phyloP scores from a whole-genome alignment of 257 asterid species.

The Gynochthodes officinalis region DNA sequence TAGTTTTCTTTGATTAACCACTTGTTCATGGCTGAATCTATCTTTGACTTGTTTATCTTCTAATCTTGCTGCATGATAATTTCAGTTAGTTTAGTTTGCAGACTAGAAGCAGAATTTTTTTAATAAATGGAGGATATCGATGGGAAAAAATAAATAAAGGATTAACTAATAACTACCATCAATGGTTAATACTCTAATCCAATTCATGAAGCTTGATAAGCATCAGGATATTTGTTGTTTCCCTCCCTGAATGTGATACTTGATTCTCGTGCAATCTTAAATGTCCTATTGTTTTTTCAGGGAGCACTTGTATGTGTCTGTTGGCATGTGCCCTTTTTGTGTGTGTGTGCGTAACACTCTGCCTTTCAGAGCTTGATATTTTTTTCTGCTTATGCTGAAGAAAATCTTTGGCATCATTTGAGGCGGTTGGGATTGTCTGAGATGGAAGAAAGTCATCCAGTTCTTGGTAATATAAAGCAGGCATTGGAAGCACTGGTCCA shows the following conservation, averaged over 20 bases:
- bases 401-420: conserved; percentile 87
- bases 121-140: background rate
- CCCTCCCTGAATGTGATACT: too few species aligned
- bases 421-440: conserved; percentile 76
- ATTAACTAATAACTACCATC: background rate
- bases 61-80: background rate
- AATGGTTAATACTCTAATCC: background rate
- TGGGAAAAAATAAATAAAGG: too few species aligned
- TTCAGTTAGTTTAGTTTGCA: background rate
- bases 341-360: background rate
- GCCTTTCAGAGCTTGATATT: conserved; percentile 1
- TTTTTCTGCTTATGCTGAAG: conserved; percentile 33
- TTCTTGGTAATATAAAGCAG: conserved; percentile 52
- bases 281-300: background rate
- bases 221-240: background rate
- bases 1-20: background rate
- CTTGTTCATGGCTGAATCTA: background rate
- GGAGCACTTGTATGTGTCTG: background rate
- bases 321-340: background rate
- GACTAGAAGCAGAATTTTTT: background rate
- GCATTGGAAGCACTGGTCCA: conserved; percentile 78
- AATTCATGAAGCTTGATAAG: background rate
- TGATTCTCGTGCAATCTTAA: background rate
- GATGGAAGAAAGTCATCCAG: conserved; percentile 70
- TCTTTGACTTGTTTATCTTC: background rate